Conservation (phyloP, 2,329 filamentous ascomycete genomes). For the Monilinia aucupariae region DNA sequence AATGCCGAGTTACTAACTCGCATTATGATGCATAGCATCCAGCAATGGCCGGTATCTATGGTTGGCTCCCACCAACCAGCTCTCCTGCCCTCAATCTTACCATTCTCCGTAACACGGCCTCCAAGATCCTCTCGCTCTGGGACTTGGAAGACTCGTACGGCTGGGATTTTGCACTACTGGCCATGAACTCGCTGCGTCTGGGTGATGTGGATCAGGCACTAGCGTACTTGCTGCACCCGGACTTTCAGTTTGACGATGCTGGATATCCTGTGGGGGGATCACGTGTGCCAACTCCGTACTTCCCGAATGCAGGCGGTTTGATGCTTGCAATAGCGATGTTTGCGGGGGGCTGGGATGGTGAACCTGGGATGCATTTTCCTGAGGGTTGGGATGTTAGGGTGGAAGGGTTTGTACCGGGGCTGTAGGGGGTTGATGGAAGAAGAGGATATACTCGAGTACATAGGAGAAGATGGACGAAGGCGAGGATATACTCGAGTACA, state of each 20-base stretch:
- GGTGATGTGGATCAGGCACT: conserved; percentile 41
- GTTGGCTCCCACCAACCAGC: conserved; percentile 39
- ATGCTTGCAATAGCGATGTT: conserved; percentile 51
- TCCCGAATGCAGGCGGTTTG: conserved; percentile 46
- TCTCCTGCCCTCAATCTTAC: conserved; percentile 36
- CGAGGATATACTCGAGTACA: no score
- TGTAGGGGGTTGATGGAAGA: conserved; percentile 52
- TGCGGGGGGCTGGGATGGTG: conserved; percentile 50
- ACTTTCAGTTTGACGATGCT: conserved; percentile 51
- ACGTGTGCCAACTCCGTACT: conserved; percentile 52
- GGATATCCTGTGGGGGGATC: conserved; percentile 49
- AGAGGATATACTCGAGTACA: no score
- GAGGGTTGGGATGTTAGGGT: conserved; percentile 44
- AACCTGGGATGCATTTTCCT: conserved; percentile 44
- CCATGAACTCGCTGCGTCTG: conserved; percentile 42
- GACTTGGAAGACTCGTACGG: conserved; percentile 40
- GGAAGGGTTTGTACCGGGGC: conserved; percentile 44
- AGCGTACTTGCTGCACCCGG: conserved; percentile 42
- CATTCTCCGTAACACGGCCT: conserved; percentile 37
- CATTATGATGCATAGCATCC: conserved; percentile 40
- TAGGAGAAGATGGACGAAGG: no score
- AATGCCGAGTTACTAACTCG: background rate
- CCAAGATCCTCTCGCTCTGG: conserved; percentile 40
- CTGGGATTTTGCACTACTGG: conserved; percentile 44
- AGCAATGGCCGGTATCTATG: conserved; percentile 42